These are phyloP conservation scores for Mitragyna speciosa DNA, from an alignment of 257 asterid species.

Conservation along the genomic window DNA sequence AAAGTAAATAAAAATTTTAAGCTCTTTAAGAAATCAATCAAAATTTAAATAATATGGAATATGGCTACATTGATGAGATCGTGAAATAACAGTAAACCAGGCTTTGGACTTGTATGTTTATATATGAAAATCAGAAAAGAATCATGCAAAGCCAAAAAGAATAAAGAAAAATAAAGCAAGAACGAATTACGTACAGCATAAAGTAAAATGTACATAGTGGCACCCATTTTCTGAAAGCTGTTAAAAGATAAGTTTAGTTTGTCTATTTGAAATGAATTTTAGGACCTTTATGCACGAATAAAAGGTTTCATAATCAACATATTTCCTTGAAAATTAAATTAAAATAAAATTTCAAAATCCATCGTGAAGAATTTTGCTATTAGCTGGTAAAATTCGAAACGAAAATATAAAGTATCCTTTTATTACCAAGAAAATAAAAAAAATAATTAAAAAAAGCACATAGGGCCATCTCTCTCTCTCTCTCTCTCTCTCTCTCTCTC, in stretches of 20 bases:
- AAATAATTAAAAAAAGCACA: background rate
- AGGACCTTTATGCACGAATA: background rate
- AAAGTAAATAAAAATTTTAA: background rate
- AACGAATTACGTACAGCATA: background rate
- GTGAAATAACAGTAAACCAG: background rate
- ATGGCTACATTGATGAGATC: background rate
- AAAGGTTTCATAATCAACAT: background rate
- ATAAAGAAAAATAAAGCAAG: constrained; percentile 9
- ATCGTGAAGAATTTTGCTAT: constrained; percentile 9
- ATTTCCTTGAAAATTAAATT: background rate
- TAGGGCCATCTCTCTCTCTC: constrained; percentile 2
- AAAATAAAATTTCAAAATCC: background rate
- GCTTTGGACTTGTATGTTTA: background rate
- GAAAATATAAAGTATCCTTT: background rate
- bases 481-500: background rate
- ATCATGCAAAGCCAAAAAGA: background rate
- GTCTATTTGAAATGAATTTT: background rate
- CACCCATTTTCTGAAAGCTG: background rate
- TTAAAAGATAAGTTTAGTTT: background rate
- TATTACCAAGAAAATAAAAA: background rate
- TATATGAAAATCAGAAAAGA: background rate
- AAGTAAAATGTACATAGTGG: background rate
- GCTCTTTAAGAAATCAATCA: background rate
- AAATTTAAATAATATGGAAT: background rate
- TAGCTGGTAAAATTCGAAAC: constrained; percentile 13